Base-by-base conservation (phyloP, 148 eudicot genomes). In the Oxyria digyna region DNA sequence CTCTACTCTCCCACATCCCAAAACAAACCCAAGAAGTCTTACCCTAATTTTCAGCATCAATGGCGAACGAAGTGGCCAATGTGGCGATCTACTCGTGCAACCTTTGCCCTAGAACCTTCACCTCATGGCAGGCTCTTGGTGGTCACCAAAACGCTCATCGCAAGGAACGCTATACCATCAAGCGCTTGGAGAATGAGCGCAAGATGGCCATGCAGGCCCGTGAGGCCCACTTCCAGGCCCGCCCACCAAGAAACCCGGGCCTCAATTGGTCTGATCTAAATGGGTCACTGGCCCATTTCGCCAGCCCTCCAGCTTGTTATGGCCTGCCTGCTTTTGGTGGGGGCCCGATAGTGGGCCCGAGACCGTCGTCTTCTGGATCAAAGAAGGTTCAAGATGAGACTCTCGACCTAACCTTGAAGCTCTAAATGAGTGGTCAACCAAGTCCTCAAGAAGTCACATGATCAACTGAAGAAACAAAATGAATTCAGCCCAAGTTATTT, bases 131-230 rank as follows among this genome's bases (percentile, higher is more conserved):
- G 17, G 68, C 68, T 20, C 68, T 65, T 6, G 29, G 68, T 1
- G 68, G 68, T 3, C 68, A 65, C 43, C 68, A 65, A 38, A 65
- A 65, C 27, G 24, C 27, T 20, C 68, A 65, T 14, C 68, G 45
- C 42, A 65, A 65, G 26, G 68, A 65, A 46, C 27, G 27, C 5
- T 15, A 20, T 6, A 46, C 42, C 42, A n/a, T 65, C 27, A 65
- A 65, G 42, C 46, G 67, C 7, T 1, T 62, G 21, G 38, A 62
- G 21, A 62, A 32, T 3, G 18, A 62, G 38, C n/a, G 27, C 42
- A 37, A 41, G 43, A 37, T 65, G 29, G 42, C 41, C 3, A n/a
- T n/a, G n/a, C 62, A 11, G 13, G 62, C 59, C 59, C 29, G 68
- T 21, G 5, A 64, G 42, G 42, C 46, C 41, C 41, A n/a, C 10